A percentile compares a stretch with the other conserved stretches of the same genome.
These are phyloP conservation scores for Neoboletus magnificus DNA, from an alignment of 768 basidiomycete species.

Conservation along the genomic window DNA sequence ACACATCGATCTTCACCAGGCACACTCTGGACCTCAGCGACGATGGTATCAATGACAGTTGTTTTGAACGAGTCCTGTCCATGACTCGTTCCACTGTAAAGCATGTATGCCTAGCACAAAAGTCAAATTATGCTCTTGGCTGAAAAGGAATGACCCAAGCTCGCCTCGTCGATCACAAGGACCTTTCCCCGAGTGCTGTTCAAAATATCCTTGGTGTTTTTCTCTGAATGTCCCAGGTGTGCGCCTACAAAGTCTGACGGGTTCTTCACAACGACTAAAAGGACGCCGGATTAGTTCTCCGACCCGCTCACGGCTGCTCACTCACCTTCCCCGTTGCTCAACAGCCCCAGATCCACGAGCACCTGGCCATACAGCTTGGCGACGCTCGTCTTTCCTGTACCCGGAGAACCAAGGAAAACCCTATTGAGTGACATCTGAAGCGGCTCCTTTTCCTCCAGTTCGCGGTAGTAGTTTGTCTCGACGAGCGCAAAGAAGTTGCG, in stretches of 20 bases:
- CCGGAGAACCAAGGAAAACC: constrained; percentile 64
- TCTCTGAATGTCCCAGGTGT: constrained; percentile 57
- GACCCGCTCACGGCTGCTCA: neutral
- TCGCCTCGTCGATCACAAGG: constrained; percentile 66
- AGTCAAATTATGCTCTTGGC: neutral
- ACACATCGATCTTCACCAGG: constrained; percentile 72
- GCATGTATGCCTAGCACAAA: constrained; percentile 36
- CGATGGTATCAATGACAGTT: constrained; percentile 70
- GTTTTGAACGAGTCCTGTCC: constrained; percentile 54
- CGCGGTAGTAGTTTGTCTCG: constrained; percentile 55
- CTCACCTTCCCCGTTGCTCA: constrained; percentile 71
- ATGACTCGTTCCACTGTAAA: constrained; percentile 44
- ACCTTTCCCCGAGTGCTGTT: constrained; percentile 60
- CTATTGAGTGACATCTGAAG: constrained; percentile 57
- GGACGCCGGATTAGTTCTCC: neutral
- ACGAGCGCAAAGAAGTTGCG: constrained; percentile 44
- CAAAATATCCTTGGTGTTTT: constrained; percentile 61
- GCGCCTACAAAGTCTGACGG: constrained; percentile 67
- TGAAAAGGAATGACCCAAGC: constrained; percentile 12
- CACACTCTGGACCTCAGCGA: constrained; percentile 67
- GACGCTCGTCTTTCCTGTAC: constrained; percentile 71
- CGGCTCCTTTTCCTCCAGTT: constrained; percentile 53
- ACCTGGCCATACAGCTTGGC: constrained; percentile 65
- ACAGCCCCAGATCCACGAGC: constrained; percentile 54
- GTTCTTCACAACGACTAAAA: constrained; percentile 60